These are phyloP conservation scores for Sporothrix pallida DNA, from an alignment of 2,329 filamentous ascomycete genomes.

Conservation along the genomic window DNA sequence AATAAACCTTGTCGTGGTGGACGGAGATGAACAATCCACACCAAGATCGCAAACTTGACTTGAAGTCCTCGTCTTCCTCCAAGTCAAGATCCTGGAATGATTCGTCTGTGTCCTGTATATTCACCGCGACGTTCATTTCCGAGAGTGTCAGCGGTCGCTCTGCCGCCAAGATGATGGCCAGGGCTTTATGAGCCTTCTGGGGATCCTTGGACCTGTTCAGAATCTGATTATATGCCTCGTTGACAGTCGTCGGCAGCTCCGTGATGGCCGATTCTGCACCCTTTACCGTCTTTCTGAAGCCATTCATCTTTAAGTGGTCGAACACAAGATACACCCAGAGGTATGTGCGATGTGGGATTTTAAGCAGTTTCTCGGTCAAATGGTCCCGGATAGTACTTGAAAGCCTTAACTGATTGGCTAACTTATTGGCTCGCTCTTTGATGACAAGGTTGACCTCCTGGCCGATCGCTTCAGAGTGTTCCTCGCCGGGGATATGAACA, in stretches of 20 bases:
- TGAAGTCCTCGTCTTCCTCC: conserved; percentile 38
- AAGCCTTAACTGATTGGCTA: background rate
- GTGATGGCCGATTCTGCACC: conserved; percentile 35
- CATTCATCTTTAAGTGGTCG: conserved; percentile 11
- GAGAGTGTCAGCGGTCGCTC: conserved; percentile 40
- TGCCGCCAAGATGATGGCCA: conserved; percentile 43
- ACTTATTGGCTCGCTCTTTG: conserved; percentile 8
- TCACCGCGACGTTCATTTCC: conserved; percentile 43
- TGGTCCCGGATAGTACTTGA: background rate
- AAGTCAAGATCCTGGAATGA: conserved; percentile 37
- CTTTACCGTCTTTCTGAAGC: conserved; percentile 32
- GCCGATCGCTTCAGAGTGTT: conserved; percentile 30
- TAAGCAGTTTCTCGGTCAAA: conserved; percentile 38
- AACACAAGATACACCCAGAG: conserved; percentile 50
- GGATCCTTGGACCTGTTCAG: conserved; percentile 37
- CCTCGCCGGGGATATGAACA: conserved; percentile 32
- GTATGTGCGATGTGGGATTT: conserved; percentile 45
- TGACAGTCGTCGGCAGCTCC: conserved; percentile 40
- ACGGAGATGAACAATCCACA: conserved; percentile 44
- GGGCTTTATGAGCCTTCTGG: conserved; percentile 35
- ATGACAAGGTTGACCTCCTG: conserved; percentile 33
- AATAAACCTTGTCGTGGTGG: conserved; percentile 41
- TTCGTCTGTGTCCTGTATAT: conserved; percentile 27
- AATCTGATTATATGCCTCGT: conserved; percentile 38
- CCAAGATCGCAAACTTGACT: conserved; percentile 37